A percentile compares a stretch with the other conserved stretches of the same genome.
These are phyloP conservation scores for Aegilops longissima DNA, from an alignment of 176 grass and related monocot species.

Conservation along the genomic window DNA sequence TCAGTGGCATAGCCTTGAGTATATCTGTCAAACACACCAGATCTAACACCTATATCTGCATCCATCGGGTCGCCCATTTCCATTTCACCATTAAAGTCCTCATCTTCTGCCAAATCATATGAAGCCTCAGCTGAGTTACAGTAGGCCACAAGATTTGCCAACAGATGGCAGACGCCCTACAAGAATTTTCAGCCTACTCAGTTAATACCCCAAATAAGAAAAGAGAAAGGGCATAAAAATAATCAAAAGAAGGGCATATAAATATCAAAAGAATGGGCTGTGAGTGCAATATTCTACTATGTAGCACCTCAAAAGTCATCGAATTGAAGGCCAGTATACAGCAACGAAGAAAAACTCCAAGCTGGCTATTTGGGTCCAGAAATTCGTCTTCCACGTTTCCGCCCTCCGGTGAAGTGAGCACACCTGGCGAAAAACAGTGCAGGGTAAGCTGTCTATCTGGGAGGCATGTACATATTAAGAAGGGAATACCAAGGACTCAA, in stretches of 20 bases:
- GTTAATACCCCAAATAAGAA: conserved; percentile 20
- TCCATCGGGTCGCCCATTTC: conserved; percentile 52
- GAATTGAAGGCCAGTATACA: conserved; percentile 87
- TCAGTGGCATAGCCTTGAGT: conserved; percentile 42
- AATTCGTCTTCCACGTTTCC: conserved; percentile 51
- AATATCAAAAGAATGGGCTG: neutral
- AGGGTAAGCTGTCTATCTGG: neutral
- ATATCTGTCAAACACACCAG: conserved; percentile 56
- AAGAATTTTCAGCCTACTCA: conserved; percentile 12
- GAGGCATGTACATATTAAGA: neutral
- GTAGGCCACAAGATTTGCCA: conserved; percentile 70
- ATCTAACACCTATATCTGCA: conserved; percentile 45
- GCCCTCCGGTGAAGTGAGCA: conserved; percentile 58
- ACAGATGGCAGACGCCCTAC: conserved; percentile 84
- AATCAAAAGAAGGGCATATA: neutral
- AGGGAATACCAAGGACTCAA: neutral
- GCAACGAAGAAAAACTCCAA: conserved; percentile 86
- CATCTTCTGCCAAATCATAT: conserved; percentile 63
- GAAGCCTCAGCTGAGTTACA: conserved; percentile 51
- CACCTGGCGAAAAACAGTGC: conserved; percentile 39
- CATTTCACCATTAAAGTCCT: conserved; percentile 53
- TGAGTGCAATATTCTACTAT: conserved; percentile 14
- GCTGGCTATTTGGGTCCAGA: conserved; percentile 84
- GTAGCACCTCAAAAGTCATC: conserved; percentile 79
- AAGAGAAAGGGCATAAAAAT: neutral